Evolutionary conservation across 768 basidiomycete species (phyloP), one percentile per base, ranked within the genome.

Genomic region (Rhodocollybia butyracea): DNA sequence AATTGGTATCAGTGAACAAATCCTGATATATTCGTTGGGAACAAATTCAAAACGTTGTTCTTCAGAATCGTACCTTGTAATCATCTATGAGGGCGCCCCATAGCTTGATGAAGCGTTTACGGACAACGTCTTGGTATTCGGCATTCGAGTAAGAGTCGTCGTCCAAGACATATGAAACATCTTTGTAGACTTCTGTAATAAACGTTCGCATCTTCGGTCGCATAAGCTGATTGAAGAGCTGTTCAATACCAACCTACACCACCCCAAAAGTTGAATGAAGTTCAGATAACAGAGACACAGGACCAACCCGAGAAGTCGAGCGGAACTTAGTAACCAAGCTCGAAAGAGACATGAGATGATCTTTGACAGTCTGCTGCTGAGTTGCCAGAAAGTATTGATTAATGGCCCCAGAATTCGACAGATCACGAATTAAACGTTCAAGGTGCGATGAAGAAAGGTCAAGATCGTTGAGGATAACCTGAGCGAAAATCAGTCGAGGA

Each of bases 381-480:
- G 67, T 61, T 3, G 81, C 76, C 2, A 85, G 66, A 66, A 89
- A 96, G 60, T 88, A 77, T 60, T 94, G 90, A 2, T 72, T 67
- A 17, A 93, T 79, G 2, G 72, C 68, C 12, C 80, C 66, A 24
- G 81, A 82, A 6, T 72, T 74, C 17, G 73, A 63, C 7, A 93
- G 62, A 59, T 94, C 91, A 53, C 79, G 82, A 5, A 85, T 71
- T 21, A 99, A 75, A 45, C 89, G 84, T 51, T 95, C 92, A 68
- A 95, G 82, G 71, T 99, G 94, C 5, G 84, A 88, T 3, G 86
- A 85, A 2, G 95, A 98, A 17, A 94, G 69, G 67, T 98, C 94
- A n/a, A 99, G 77, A 68, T 99, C 94, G 66, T 99, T 99, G 48
- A 98, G 75, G 42, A 90, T 80, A 32, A 86, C 87, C 96, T 98